These are phyloP conservation scores for Beta vulgaris DNA, from an alignment of 148 eudicot species.

Conservation along the genomic window DNA sequence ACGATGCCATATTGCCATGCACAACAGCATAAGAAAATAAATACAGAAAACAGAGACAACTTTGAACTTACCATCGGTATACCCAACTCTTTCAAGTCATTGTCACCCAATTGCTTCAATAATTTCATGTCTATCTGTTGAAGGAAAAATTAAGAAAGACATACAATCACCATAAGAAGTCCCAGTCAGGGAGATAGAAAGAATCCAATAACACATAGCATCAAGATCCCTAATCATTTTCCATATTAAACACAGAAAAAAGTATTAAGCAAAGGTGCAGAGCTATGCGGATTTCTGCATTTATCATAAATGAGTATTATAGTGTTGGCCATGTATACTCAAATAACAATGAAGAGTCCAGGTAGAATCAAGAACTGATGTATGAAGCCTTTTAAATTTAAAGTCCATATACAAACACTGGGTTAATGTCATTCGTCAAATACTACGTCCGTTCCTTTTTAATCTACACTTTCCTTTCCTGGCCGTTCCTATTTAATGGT, in stretches of 20 bases:
- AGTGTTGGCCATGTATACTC: background rate
- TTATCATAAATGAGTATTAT: background rate
- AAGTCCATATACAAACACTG: no score
- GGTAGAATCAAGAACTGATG: background rate
- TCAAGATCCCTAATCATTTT: background rate
- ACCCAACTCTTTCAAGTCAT: slow-evolving; percentile 84
- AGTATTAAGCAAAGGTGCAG: background rate
- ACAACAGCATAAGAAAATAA: background rate
- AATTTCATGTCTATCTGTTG: slow-evolving; percentile 81
- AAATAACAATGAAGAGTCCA: background rate
- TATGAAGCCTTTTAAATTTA: no score
- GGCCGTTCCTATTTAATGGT: no score
- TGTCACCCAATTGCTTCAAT: slow-evolving; percentile 79
- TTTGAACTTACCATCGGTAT: slow-evolving; percentile 61
- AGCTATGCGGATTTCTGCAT: background rate
- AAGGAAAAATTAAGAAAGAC: slow-evolving; percentile 18
- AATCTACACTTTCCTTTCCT: no score
- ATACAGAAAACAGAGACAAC: background rate
- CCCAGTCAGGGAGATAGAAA: background rate
- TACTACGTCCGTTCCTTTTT: no score
- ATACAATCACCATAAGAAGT: slow-evolving; percentile 4
- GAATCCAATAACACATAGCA: background rate
- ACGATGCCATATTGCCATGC: no score
- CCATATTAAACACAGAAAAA: background rate
- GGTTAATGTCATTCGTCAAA: no score